Base-by-base conservation (phyloP, 1,139 yeast genomes). In the Sugiyamaella neomexicana region DNA sequence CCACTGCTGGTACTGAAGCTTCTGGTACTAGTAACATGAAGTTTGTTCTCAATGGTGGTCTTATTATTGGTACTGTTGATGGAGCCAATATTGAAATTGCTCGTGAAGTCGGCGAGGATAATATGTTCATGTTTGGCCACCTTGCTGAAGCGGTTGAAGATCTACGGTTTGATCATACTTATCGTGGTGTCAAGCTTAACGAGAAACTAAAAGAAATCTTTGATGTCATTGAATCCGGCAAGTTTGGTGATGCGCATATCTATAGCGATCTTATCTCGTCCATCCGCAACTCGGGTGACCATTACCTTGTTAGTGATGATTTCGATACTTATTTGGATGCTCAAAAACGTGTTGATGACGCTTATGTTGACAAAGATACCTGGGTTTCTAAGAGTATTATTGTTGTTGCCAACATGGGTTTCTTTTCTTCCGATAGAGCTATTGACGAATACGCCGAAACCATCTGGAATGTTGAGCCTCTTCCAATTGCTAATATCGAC, bases 1-100 rank as follows among this genome's bases (percentile, higher is more conserved):
- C 97, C n/a, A 90, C 97, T 48, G 97, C 97, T 9, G 98, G 98
- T 65, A 90, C 98, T 23, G 98, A 90, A 72, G 97, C 96, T 25
- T 86, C 95, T 1, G 97, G 97, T 70, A 90, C 98, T 45, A 87
- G 96, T 47, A 90, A 90, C 75, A 90, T 90, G 97, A 91, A 90
- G 75, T 90, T 90, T 69, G 96, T 90, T 31, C 76, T 90, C 72
- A 90, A 89, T 68, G 97, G 97, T 72, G 97, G 97, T 52, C 79
- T 91, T 62, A 88, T 90, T 63, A 85, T 90, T 64, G 98, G 98
- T 68, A 90, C 97, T 15, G 96, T 91, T 62, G 97, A 91, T 69
- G 97, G 98, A 68, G 97, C 97, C 60, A 91, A 90, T 68, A 96
- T 91, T 54, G 97, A 91, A 74, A 89, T 91, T 69, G 87, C 96